Conservation (phyloP, 371 early-diverging fungal species). For the Syncephalastrum racemosum region DNA sequence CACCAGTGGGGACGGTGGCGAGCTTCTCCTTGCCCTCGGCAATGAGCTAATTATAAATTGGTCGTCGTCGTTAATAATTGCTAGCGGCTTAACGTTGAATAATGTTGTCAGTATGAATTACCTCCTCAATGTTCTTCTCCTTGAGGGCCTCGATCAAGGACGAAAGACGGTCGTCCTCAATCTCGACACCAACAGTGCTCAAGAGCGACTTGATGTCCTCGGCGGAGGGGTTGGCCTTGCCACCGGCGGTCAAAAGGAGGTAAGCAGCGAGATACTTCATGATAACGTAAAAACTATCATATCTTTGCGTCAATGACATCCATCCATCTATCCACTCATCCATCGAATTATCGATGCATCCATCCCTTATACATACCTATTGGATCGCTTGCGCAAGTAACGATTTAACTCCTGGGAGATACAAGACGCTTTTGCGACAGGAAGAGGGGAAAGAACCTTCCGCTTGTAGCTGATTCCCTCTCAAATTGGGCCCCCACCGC, state of each 20-base stretch:
- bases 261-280: slow-evolving; percentile 94
- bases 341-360: slow-evolving; percentile 14
- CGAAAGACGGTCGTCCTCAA: slow-evolving; percentile 70
- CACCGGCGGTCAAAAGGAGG: slow-evolving; percentile 85
- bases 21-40: slow-evolving; percentile 74
- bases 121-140: slow-evolving; percentile 83
- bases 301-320: background rate
- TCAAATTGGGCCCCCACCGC: too few relatives aligned
- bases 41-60: slow-evolving; percentile 41
- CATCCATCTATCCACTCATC: slow-evolving; percentile 13
- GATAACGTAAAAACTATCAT: background rate
- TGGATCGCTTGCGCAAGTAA: slow-evolving; percentile 11
- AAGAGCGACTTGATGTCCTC: slow-evolving; percentile 76
- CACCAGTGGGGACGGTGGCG: slow-evolving; percentile 44
- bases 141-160: slow-evolving; percentile 71
- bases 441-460: slow-evolving; percentile 9
- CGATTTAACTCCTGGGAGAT: slow-evolving; percentile 11
- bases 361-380: slow-evolving; percentile 2
- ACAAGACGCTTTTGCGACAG: slow-evolving; percentile 10
- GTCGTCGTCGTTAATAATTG: background rate
- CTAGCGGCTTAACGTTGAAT: too few relatives aligned
- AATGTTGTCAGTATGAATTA: slow-evolving; percentile 11
- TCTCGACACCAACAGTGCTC: slow-evolving; percentile 82
- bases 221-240: slow-evolving; percentile 74
- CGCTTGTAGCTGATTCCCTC: too few relatives aligned